These are phyloP conservation scores for Musa acuminata DNA, from an alignment of 176 grass and related monocot genomes.

Conservation along the genomic window DNA sequence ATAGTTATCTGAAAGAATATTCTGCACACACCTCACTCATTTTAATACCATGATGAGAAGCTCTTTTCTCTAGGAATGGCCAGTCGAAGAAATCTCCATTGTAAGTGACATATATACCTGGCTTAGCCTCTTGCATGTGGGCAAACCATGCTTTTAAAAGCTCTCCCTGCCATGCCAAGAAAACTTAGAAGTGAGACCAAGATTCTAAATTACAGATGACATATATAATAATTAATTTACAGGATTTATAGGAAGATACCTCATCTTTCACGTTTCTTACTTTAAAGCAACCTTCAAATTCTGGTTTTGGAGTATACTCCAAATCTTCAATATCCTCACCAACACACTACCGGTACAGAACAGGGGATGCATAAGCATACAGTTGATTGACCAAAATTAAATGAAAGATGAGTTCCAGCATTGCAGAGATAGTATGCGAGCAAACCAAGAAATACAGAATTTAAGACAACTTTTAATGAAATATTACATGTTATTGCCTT, in stretches of 20 bases:
- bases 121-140: slow-evolving; percentile 98
- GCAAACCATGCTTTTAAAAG: slow-evolving; percentile 91
- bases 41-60: slow-evolving; percentile 75
- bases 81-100: slow-evolving; percentile 98
- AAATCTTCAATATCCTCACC: slow-evolving; percentile 97
- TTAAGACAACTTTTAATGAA: no score
- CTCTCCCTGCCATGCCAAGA: slow-evolving; percentile 37
- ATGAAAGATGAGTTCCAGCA: neutral
- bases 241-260: slow-evolving; percentile 34
- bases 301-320: slow-evolving; percentile 96
- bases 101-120: slow-evolving; percentile 98
- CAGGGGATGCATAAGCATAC: slow-evolving; percentile 9
- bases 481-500: neutral
- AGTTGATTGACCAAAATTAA: neutral
- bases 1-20: neutral
- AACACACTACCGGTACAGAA: slow-evolving; percentile 59
- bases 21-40: slow-evolving; percentile 59
- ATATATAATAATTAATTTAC: neutral
- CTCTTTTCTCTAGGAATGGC: slow-evolving; percentile 97
- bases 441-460: no score
- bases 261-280: slow-evolving; percentile 86
- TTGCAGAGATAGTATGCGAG: neutral
- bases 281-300: slow-evolving; percentile 87
- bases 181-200: neutral
- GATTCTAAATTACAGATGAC: neutral